Evolutionary conservation across 1,284 basidiomycete species (phyloP).

Genomic region (Fistulinella cinereoalba): DNA sequence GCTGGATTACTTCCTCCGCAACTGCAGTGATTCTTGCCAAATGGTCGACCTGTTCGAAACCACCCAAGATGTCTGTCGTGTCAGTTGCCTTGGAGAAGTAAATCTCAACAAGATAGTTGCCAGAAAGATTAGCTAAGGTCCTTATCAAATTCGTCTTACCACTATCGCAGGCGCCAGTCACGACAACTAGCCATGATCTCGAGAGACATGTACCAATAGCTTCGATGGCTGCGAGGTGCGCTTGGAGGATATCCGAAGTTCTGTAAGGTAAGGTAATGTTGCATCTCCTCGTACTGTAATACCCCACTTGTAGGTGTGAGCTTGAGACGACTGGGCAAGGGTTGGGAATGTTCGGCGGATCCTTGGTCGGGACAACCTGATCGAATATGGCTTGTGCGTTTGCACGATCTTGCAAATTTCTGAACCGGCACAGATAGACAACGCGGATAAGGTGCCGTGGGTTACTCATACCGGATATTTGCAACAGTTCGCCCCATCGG

Average conservation of each 20-base stretch:
- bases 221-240: constrained; percentile 70
- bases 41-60: constrained; percentile 88
- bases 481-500: constrained; percentile 79
- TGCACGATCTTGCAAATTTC: constrained; percentile 64
- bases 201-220: constrained; percentile 74
- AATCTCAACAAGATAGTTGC: constrained; percentile 71
- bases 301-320: constrained; percentile 75
- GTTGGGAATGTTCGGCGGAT: constrained; percentile 12
- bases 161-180: constrained; percentile 72
- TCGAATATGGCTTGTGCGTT: constrained; percentile 65
- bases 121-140: constrained; percentile 69
- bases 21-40: constrained; percentile 40
- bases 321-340: constrained; percentile 39
- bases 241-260: constrained; percentile 54
- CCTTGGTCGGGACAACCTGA: constrained; percentile 49
- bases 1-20: constrained; percentile 39
- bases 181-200: constrained; percentile 84
- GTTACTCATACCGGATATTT: constrained; percentile 40
- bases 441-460: constrained; percentile 49
- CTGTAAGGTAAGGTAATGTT: constrained; percentile 41
- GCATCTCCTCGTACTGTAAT: constrained; percentile 51
- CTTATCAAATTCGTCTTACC: constrained; percentile 85
- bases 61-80: constrained; percentile 91
- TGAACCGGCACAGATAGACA: constrained; percentile 87
- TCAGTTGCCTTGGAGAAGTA: constrained; percentile 88